phyloP scores from a whole-genome alignment of 2,329 filamentous ascomycete species.

The Claviceps capensis region DNA sequence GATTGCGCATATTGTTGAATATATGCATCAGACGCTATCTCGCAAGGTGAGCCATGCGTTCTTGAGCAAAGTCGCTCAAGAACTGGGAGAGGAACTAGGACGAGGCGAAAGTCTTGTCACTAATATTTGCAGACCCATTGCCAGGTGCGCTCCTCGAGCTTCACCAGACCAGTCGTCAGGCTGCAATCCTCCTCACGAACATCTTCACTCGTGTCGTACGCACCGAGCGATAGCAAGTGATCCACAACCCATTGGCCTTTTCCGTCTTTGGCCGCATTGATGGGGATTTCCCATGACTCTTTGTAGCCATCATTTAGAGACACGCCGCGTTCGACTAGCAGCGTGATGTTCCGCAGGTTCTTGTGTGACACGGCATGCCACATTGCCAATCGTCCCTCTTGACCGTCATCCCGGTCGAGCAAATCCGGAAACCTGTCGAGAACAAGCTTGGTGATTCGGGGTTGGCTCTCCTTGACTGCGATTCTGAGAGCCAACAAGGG shows the following conservation, averaged over 20 bases:
- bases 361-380: neutral
- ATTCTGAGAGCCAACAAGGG: neutral
- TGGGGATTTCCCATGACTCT: neutral
- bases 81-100: neutral
- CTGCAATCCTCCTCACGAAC: neutral
- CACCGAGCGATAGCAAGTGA: conserved; percentile 1
- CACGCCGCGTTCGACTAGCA: neutral
- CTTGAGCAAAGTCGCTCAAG: neutral
- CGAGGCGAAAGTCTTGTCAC: too few relatives aligned
- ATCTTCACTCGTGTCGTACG: neutral
- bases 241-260: neutral
- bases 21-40: too few relatives aligned
- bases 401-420: neutral
- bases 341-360: neutral
- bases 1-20: too few relatives aligned
- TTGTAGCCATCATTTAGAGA: neutral
- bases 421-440: neutral
- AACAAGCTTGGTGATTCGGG: neutral
- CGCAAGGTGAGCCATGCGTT: too few relatives aligned
- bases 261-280: neutral
- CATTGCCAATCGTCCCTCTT: neutral
- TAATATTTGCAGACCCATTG: conserved; percentile 1
- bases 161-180: too few relatives aligned
- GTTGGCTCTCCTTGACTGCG: neutral
- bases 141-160: neutral